These are phyloP conservation scores for Aspergillus sojae DNA, from an alignment of 2,329 filamentous ascomycete species.

Conservation along the genomic window DNA sequence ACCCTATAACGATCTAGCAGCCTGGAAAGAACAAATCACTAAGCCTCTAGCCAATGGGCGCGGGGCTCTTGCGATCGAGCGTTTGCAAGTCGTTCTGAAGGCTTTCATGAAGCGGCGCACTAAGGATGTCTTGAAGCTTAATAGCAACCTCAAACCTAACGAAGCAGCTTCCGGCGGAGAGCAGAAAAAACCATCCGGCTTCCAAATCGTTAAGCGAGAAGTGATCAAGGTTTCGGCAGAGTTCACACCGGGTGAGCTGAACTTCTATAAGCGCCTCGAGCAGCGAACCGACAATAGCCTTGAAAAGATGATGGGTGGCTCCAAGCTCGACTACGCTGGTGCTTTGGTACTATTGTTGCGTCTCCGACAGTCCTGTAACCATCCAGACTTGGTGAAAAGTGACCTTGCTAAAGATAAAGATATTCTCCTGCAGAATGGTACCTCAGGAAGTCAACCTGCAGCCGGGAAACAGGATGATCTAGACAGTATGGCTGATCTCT, in stretches of 20 bases:
- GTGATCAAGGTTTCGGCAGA: conserved; percentile 77
- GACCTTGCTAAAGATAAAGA: conserved; percentile 88
- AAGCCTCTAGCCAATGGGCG: conserved; percentile 85
- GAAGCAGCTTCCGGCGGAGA: conserved; percentile 58
- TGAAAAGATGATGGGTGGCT: conserved; percentile 81
- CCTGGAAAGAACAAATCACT: conserved; percentile 92
- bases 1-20: conserved; percentile 81
- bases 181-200: conserved; percentile 58
- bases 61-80: conserved; percentile 83
- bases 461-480: conserved; percentile 64
- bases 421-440: conserved; percentile 68
- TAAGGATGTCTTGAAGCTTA: conserved; percentile 92
- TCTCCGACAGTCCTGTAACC: conserved; percentile 90
- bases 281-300: conserved; percentile 83
- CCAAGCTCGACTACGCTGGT: conserved; percentile 84
- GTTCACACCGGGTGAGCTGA: conserved; percentile 77
- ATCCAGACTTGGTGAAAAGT: conserved; percentile 82
- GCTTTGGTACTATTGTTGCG: conserved; percentile 90
- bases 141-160: conserved; percentile 77
- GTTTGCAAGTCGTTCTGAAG: conserved; percentile 80
- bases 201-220: conserved; percentile 90
- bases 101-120: conserved; percentile 99
- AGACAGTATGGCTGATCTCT: conserved; percentile 81
- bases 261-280: conserved; percentile 84
- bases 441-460: conserved; percentile 52